These are phyloP conservation scores for Leptographium procerum DNA, from an alignment of 2,329 filamentous ascomycete species.

Conservation along the genomic window DNA sequence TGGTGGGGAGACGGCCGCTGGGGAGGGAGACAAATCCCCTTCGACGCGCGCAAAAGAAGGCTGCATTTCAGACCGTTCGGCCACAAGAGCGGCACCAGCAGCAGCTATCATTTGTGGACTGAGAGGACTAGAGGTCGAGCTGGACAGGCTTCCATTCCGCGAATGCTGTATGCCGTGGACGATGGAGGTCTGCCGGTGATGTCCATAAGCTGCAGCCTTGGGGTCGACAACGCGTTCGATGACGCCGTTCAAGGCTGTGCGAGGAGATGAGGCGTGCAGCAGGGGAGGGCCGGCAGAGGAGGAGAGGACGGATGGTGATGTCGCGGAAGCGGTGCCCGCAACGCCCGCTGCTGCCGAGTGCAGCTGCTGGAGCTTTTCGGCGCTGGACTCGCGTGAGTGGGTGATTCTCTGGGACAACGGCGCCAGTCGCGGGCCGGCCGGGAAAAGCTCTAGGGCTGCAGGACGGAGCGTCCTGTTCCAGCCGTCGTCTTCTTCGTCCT, in stretches of 20 bases:
- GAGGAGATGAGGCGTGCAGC: constrained; percentile 28
- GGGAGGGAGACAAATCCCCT: constrained; percentile 21
- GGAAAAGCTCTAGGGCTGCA: constrained; percentile 25
- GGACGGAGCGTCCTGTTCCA: constrained; percentile 43
- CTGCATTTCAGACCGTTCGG: constrained; percentile 41
- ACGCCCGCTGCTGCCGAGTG: constrained; percentile 2
- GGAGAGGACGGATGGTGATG: constrained; percentile 18
- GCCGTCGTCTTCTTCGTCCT: constrained; percentile 38
- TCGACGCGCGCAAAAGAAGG: constrained; percentile 32
- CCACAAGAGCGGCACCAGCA: constrained; percentile 42
- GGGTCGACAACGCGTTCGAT: constrained; percentile 44
- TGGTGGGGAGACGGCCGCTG: constrained; percentile 2
- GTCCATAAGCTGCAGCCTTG: constrained; percentile 55
- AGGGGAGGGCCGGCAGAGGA: constrained; percentile 19
- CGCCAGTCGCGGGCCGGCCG: constrained; percentile 8
- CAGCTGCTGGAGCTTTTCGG: constrained; percentile 35
- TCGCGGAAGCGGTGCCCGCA: constrained; percentile 5
- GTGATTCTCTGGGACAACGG: constrained; percentile 25
- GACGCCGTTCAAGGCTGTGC: constrained; percentile 28
- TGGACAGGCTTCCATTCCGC: constrained; percentile 77
- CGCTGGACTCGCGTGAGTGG: constrained; percentile 48
- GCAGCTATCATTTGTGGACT: constrained; percentile 78
- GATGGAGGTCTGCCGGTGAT: constrained; percentile 93
- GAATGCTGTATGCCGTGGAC: constrained; percentile 92
- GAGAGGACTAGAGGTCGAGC: constrained; percentile 70